Conservation (phyloP, 805 yeast genomes). For the Schwanniomyces polymorphus region DNA sequence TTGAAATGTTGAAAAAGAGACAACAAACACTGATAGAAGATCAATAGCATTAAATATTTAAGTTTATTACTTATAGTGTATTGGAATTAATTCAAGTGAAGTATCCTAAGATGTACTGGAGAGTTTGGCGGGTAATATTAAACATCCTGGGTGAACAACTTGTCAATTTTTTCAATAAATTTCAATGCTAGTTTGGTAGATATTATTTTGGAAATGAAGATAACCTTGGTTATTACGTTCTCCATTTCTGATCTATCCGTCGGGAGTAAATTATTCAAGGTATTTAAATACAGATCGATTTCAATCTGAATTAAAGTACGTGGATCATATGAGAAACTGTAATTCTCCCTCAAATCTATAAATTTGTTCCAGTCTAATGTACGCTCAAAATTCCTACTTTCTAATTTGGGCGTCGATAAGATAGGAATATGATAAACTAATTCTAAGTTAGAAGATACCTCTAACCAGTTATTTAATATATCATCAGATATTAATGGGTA, state of each 20-base stretch:
- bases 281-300: background rate
- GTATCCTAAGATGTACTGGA: no score
- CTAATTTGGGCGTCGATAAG: conserved; percentile 27
- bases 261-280: background rate
- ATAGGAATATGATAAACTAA: conserved; percentile 26
- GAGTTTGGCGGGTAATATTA: no score
- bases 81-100: no score
- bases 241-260: background rate
- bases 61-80: no score
- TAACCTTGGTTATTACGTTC: background rate
- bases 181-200: background rate
- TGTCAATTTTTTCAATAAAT: background rate
- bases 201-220: background rate
- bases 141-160: background rate
- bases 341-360: conserved; percentile 18
- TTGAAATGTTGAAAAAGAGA: conserved; percentile 10
- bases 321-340: conserved; percentile 15
- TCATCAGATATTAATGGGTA: conserved; percentile 28
- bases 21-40: background rate
- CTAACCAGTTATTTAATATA: conserved; percentile 26
- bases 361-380: conserved; percentile 15
- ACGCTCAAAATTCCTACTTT: conserved; percentile 14
- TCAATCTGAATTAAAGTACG: conserved; percentile 8
- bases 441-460: conserved; percentile 14
- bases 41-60: background rate